These are phyloP conservation scores for Schizochytrium sp. DNA, from an alignment of 108 stramenopile genomes.

Conservation along the genomic window DNA sequence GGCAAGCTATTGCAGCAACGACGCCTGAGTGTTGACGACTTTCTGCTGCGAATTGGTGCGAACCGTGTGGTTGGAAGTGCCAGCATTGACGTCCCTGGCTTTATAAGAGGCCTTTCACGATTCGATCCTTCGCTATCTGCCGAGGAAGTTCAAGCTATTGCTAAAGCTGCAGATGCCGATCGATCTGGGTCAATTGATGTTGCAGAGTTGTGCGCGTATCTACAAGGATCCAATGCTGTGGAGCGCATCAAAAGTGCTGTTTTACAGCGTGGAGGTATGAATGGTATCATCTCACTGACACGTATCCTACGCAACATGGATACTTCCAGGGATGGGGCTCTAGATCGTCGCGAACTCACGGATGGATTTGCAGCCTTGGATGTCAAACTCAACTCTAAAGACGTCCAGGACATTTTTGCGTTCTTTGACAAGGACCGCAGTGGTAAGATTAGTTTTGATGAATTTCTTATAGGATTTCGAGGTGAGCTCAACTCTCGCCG, in stretches of 20 bases:
- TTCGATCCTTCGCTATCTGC: not conserved
- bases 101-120: not conserved
- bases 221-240: not conserved
- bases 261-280: slow-evolving; percentile 12
- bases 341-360: slow-evolving; percentile 53
- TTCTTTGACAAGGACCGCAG: slow-evolving; percentile 70
- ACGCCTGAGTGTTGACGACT: slow-evolving; percentile 33
- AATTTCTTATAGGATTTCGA: slow-evolving; percentile 67
- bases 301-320: slow-evolving; percentile 28
- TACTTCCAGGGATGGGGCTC: not conserved
- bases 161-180: slow-evolving; percentile 1
- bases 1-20: not conserved
- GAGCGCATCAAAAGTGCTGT: not conserved
- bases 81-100: slow-evolving; percentile 12
- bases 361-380: not conserved
- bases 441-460: slow-evolving; percentile 66
- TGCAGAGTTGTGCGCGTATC: slow-evolving; percentile 41
- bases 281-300: slow-evolving; percentile 19
- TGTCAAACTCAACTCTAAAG: slow-evolving; percentile 51
- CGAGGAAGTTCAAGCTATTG: not conserved
- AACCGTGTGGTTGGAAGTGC: slow-evolving; percentile 42
- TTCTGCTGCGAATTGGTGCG: slow-evolving; percentile 48
- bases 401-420: slow-evolving; percentile 64
- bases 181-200: slow-evolving; percentile 23
- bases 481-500: slow-evolving; percentile 71